These are phyloP conservation scores for Leishmania mexicana DNA, from an alignment of 208 protist genomes.

Conservation along the genomic window DNA sequence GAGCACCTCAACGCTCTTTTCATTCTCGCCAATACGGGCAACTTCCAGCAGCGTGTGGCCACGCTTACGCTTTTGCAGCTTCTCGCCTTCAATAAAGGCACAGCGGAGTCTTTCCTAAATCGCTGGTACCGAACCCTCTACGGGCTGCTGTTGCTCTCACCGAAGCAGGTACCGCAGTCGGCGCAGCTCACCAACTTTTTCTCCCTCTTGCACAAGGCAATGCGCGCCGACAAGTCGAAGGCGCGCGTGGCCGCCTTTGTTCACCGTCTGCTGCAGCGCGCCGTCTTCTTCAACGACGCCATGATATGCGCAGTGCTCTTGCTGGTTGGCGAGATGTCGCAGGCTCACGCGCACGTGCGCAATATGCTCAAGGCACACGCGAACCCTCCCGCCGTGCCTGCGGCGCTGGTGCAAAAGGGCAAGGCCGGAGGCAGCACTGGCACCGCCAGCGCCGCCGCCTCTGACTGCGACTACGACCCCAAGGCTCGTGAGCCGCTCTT, in stretches of 20 bases:
- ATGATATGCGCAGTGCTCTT: conserved; percentile 90
- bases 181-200: conserved; percentile 92
- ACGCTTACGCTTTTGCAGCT: conserved; percentile 89
- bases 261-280: conserved; percentile 89
- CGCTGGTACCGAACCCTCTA: conserved; percentile 93
- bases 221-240: conserved; percentile 82
- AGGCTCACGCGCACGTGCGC: conserved; percentile 62
- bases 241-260: conserved; percentile 89
- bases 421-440: neutral
- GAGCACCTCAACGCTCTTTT: conserved; percentile 91
- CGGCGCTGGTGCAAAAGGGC: neutral
- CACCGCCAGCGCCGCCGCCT: neutral
- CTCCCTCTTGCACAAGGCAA: conserved; percentile 87
- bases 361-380: conserved; percentile 24
- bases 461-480: conserved; percentile 67
- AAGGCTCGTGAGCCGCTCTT: conserved; percentile 89
- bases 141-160: conserved; percentile 83
- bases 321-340: conserved; percentile 84
- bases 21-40: conserved; percentile 86
- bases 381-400: neutral
- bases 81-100: conserved; percentile 75
- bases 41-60: conserved; percentile 87
- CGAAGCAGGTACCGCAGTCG: conserved; percentile 89
- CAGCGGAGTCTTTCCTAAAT: conserved; percentile 62
- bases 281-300: conserved; percentile 83